Percentiles rank a stretch among this genome's conserved stretches.
These are phyloP conservation scores for Mortierella sp. DNA, from an alignment of 371 early-diverging fungal genomes.

Conservation along the genomic window DNA sequence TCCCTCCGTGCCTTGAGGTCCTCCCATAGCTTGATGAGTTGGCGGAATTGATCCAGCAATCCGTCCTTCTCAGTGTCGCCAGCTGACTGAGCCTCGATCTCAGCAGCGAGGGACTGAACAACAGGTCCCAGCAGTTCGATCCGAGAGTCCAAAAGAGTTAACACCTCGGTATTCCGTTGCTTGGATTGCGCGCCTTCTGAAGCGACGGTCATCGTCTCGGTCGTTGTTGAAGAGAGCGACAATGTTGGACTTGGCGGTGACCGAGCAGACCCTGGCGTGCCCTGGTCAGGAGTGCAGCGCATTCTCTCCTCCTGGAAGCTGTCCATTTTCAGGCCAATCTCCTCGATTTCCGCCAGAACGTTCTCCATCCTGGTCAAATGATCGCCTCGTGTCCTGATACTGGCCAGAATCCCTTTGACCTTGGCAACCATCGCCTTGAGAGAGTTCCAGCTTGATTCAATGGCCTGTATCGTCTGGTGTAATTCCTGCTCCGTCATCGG, in stretches of 20 bases:
- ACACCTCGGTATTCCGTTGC: constrained; percentile 32
- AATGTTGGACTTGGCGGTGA: constrained; percentile 31
- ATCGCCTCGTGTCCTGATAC: constrained; percentile 46
- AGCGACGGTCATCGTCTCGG: constrained; percentile 12
- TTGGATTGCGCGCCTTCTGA: constrained; percentile 56
- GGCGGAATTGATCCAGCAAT: constrained; percentile 56
- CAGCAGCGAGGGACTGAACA: constrained; percentile 61
- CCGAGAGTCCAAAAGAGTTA: constrained; percentile 63
- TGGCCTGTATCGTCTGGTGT: constrained; percentile 21
- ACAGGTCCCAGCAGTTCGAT: constrained; percentile 63
- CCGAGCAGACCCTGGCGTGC: neutral
- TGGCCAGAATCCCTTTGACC: constrained; percentile 54
- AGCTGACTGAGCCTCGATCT: constrained; percentile 51
- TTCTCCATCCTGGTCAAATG: constrained; percentile 58
- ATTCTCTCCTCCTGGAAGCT: constrained; percentile 50
- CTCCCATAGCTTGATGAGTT: constrained; percentile 65
- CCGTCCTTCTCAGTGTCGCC: constrained; percentile 31
- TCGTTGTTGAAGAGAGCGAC: constrained; percentile 22
- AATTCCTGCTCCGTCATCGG: constrained; percentile 34
- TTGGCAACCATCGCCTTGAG: constrained; percentile 49
- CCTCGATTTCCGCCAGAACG: constrained; percentile 53
- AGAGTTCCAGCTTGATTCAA: constrained; percentile 46
- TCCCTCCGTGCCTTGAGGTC: constrained; percentile 62
- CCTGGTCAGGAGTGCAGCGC: constrained; percentile 10
- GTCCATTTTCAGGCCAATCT: constrained; percentile 55